phyloP scores from a whole-genome alignment of 163 green algal genomes.

The Scenedesmus sp. region DNA sequence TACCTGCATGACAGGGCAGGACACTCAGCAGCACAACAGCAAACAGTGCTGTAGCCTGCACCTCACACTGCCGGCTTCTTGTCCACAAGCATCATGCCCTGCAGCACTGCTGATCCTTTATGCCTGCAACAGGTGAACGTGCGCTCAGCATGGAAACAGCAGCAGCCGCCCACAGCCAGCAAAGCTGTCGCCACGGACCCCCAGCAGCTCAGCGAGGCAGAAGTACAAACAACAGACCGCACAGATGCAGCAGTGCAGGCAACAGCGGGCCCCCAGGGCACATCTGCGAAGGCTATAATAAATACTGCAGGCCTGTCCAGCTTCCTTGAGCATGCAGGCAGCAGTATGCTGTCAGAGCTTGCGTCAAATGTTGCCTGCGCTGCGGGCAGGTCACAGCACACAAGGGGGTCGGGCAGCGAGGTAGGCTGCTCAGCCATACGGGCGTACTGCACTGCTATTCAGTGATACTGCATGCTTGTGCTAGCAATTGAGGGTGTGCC shows the following conservation, averaged over 20 bases:
- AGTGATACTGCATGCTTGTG: not conserved
- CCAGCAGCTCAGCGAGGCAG: not conserved
- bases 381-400: not conserved
- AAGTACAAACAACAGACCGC: constrained; percentile 19
- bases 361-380: not conserved
- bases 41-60: not conserved
- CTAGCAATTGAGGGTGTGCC: not conserved
- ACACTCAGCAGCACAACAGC: not conserved
- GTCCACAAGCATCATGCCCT: not conserved
- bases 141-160: constrained; percentile 14
- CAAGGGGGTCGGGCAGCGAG: not conserved
- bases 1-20: not conserved
- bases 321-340: not conserved
- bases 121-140: constrained; percentile 14
- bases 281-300: not conserved
- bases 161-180: not conserved
- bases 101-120: not conserved
- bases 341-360: constrained; percentile 18
- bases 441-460: not conserved
- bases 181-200: constrained; percentile 24
- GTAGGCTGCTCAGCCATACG: not conserved
- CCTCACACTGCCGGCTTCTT: not conserved
- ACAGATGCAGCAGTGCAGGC: constrained; percentile 27
- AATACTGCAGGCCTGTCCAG: not conserved
- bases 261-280: not conserved